A percentile compares a stretch with the other conserved stretches of the same genome.
Evolutionary conservation across 2,329 filamentous ascomycete species (phyloP).

Genomic region (Colletotrichum camelliae): DNA sequence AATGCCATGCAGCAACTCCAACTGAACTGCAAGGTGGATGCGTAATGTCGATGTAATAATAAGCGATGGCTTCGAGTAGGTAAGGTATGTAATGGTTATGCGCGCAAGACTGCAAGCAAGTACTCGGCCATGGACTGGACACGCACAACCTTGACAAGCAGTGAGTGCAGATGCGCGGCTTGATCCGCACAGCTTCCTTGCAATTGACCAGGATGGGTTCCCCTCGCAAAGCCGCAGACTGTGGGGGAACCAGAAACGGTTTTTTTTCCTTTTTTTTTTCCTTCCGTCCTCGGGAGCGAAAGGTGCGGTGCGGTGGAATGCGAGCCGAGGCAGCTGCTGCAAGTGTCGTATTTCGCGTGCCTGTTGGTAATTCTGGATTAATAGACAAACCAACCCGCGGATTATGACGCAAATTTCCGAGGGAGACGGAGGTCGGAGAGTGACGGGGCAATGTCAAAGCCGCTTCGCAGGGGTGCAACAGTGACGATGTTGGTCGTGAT

Average conservation of each 20-base stretch:
- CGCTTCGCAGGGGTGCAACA: background rate
- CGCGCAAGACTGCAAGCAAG: background rate
- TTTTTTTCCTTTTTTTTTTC: background rate
- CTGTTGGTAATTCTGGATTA: background rate
- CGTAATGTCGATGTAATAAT: background rate
- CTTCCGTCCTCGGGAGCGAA: background rate
- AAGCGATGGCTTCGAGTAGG: background rate
- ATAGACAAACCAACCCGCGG: background rate
- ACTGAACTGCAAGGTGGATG: background rate
- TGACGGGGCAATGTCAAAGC: background rate
- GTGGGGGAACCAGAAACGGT: background rate
- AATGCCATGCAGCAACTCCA: background rate
- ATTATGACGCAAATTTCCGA: background rate
- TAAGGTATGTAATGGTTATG: too few relatives aligned
- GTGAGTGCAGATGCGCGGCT: constrained; percentile 7
- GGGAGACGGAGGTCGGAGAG: background rate
- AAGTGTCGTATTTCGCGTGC: background rate
- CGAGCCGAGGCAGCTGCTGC: background rate
- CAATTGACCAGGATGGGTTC: background rate
- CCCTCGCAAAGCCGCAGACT: background rate
- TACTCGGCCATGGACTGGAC: background rate
- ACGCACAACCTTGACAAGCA: background rate
- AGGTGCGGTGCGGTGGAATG: background rate
- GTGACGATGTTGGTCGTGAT: background rate
- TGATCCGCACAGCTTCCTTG: constrained; percentile 10